A percentile compares a stretch with the other conserved stretches of the same genome.
Evolutionary conservation across 352 stramenopile genomes (phyloP).

Genomic region (Globisporangium paroecandrum): DNA sequence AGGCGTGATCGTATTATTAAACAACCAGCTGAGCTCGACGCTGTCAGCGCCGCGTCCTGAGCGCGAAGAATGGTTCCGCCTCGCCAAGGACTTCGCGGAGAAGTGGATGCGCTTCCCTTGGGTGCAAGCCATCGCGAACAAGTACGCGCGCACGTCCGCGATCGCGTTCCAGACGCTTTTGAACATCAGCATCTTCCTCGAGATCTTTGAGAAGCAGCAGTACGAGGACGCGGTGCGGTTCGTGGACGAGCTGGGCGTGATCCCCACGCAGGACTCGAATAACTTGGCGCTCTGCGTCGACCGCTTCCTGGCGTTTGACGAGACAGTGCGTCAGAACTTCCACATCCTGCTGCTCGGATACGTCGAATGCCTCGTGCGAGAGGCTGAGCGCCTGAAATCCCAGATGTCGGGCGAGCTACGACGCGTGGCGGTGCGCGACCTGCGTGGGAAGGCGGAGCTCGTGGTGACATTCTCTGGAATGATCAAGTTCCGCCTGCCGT

Average conservation of each 20-base stretch:
- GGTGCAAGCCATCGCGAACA: slow-evolving; percentile 72
- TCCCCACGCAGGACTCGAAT: slow-evolving; percentile 63
- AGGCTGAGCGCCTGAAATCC: slow-evolving; percentile 76
- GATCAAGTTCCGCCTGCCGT: slow-evolving; percentile 84
- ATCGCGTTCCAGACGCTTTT: slow-evolving; percentile 84
- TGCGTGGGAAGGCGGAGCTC: slow-evolving; percentile 77
- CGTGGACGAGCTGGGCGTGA: slow-evolving; percentile 71
- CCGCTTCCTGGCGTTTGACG: slow-evolving; percentile 78
- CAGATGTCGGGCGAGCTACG: slow-evolving; percentile 55
- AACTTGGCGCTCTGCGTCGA: slow-evolving; percentile 71
- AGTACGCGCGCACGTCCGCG: slow-evolving; percentile 59
- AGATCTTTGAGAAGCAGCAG: slow-evolving; percentile 81
- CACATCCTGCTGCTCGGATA: slow-evolving; percentile 83
- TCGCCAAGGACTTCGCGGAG: slow-evolving; percentile 81
- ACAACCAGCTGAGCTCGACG: slow-evolving; percentile 65
- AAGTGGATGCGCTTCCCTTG: slow-evolving; percentile 86
- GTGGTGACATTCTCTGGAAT: slow-evolving; percentile 85
- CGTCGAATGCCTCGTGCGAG: slow-evolving; percentile 83
- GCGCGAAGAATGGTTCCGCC: slow-evolving; percentile 78
- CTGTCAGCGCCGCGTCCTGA: slow-evolving; percentile 53
- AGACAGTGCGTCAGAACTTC: slow-evolving; percentile 81
- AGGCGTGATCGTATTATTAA: slow-evolving; percentile 66
- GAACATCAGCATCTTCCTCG: slow-evolving; percentile 85
- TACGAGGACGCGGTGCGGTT: slow-evolving; percentile 81
- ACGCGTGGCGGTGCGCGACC: slow-evolving; percentile 36